These are phyloP conservation scores for Arthrobotrys conoides DNA, from an alignment of 2,329 filamentous ascomycete species.

Conservation along the genomic window DNA sequence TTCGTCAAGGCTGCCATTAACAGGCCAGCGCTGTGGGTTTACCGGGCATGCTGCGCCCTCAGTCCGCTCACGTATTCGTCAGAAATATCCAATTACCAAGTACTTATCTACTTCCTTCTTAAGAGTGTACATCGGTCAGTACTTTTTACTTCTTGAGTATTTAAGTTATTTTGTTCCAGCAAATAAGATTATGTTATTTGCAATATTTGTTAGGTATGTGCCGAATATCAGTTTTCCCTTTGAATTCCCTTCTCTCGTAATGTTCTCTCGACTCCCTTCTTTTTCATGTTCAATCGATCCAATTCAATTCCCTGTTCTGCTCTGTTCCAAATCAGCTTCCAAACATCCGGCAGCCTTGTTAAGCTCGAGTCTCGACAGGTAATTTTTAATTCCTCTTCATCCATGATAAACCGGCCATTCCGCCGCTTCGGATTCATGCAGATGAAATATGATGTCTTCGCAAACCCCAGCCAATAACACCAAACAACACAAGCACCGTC, in stretches of 20 bases:
- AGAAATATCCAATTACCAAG: too few species aligned
- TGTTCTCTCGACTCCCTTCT: not conserved
- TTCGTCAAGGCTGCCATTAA: conserved; percentile 19
- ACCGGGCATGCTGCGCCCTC: conserved; percentile 3
- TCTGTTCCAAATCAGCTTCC: not conserved
- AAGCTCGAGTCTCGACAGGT: not conserved
- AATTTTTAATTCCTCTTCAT: not conserved
- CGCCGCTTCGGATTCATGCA: conserved; percentile 24
- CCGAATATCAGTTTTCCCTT: not conserved
- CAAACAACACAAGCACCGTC: conserved; percentile 18
- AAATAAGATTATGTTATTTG: not conserved
- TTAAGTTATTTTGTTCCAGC: conserved; percentile 9
- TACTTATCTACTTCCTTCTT: too few species aligned
- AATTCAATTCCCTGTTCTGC: not conserved
- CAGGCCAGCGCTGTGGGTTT: not conserved
- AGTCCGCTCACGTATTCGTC: conserved; percentile 1
- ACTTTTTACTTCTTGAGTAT: too few species aligned
- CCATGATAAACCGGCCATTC: conserved; percentile 11
- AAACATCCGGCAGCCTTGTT: not conserved
- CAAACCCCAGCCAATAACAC: conserved; percentile 17
- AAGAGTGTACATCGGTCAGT: too few species aligned
- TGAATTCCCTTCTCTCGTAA: too few species aligned
- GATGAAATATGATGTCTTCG: conserved; percentile 29
- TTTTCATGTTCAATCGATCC: not conserved
- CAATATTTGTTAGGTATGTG: too few species aligned